These are phyloP conservation scores for Ochromonas danica DNA, from an alignment of 108 stramenopile genomes.

Conservation along the genomic window DNA sequence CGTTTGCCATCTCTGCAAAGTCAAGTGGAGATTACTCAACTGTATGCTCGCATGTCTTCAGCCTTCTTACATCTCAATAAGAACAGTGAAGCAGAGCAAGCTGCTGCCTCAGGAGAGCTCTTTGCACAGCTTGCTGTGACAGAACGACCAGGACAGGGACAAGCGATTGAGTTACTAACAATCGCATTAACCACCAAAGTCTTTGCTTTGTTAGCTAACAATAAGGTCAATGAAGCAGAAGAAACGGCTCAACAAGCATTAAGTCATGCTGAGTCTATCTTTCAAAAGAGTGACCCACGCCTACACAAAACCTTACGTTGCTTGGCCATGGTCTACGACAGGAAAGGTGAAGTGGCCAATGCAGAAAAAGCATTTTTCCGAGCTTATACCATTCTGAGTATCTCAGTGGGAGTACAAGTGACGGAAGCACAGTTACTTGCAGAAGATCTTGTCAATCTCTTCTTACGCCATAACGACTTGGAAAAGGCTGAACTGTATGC, in stretches of 20 bases:
- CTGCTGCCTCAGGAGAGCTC: not conserved
- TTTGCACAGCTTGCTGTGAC: not conserved
- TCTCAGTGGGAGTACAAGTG: not conserved
- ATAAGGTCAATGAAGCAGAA: not conserved
- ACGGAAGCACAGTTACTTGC: not conserved
- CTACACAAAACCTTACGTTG: not conserved
- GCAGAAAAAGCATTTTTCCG: constrained; percentile 7
- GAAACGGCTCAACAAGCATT: not conserved
- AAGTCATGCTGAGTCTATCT: not conserved
- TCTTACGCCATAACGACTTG: not conserved
- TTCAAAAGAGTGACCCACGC: not conserved
- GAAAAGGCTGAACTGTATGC: not conserved
- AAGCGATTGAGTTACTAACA: not conserved
- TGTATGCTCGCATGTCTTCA: not conserved
- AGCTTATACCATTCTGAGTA: not conserved
- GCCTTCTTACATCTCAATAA: not conserved
- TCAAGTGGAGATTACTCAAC: not conserved
- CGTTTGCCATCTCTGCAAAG: not conserved
- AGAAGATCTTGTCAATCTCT: not conserved
- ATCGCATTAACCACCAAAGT: not conserved
- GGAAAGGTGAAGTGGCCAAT: not conserved
- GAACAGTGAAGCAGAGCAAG: not conserved
- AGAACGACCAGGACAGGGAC: not conserved
- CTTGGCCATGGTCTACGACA: not conserved
- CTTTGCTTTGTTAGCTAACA: not conserved